These are phyloP conservation scores for Neurospora intermedia DNA, from an alignment of 495 filamentous ascomycete genomes.

Conservation along the genomic window DNA sequence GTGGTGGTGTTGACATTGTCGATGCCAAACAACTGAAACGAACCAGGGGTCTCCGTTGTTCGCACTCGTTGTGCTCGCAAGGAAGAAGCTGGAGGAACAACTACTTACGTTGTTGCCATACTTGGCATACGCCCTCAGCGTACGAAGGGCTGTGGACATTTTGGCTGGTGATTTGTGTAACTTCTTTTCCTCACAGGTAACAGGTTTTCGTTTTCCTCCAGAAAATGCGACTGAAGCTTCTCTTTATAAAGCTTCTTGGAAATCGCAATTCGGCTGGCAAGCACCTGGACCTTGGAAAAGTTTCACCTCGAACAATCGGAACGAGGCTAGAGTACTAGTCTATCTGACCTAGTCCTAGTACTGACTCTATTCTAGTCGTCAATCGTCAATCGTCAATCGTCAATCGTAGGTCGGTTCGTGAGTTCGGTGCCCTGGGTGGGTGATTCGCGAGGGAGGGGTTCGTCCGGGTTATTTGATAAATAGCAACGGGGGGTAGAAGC, in stretches of 20 bases:
- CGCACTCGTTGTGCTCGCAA: neutral
- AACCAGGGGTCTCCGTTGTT: neutral
- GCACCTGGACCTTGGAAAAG: neutral
- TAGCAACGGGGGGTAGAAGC: constrained; percentile 1
- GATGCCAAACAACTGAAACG: too few relatives aligned
- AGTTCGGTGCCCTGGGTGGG: neutral
- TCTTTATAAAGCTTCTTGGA: neutral
- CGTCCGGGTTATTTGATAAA: neutral
- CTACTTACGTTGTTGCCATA: constrained; percentile 37
- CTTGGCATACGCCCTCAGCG: constrained; percentile 40
- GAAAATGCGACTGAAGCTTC: neutral
- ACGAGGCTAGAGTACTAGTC: neutral
- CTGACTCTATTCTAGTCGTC: neutral
- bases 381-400: neutral
- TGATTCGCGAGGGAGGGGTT: neutral
- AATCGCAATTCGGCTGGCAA: neutral
- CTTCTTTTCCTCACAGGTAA: neutral
- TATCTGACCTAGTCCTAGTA: neutral
- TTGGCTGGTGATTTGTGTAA: constrained; percentile 17
- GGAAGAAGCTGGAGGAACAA: neutral
- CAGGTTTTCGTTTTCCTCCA: neutral
- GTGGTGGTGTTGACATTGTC: neutral
- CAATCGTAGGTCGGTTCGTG: neutral
- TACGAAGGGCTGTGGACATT: constrained; percentile 39
- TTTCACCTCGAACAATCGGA: neutral